These are phyloP conservation scores for Warburgia ugandensis DNA, from an alignment of 164 flowering plant species.

Conservation along the genomic window DNA sequence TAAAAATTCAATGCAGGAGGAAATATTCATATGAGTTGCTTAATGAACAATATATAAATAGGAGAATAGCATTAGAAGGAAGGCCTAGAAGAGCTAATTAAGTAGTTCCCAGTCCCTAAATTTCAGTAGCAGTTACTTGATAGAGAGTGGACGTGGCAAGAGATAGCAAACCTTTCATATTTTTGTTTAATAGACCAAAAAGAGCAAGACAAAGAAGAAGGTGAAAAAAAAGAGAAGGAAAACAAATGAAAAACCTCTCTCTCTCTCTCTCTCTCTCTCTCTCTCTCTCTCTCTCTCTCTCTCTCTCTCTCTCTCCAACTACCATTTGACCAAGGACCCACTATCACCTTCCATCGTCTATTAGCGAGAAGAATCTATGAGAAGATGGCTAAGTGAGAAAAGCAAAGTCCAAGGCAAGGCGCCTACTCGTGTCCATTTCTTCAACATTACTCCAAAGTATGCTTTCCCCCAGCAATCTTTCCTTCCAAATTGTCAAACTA, in stretches of 20 bases:
- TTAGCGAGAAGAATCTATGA: conserved; percentile 4
- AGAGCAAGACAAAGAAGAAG: not conserved
- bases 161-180: no score
- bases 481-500: not conserved
- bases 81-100: no score
- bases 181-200: no score
- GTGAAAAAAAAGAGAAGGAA: not conserved
- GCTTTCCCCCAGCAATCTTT: not conserved
- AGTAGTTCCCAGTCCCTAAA: no score
- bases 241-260: not conserved
- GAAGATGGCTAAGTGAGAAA: not conserved
- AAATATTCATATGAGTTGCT: no score
- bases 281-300: not conserved
- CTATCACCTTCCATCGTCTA: not conserved
- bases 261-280: not conserved
- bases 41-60: no score
- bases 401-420: conserved; percentile 8
- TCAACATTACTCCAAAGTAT: not conserved
- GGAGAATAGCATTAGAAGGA: no score
- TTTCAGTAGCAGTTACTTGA: no score
- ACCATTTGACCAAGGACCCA: conserved; percentile 8
- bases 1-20: no score
- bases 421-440: conserved; percentile 7
- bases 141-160: no score
- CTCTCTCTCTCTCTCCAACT: not conserved